A percentile compares a stretch with the other conserved stretches of the same genome.
These are phyloP conservation scores for Cordia subcordata DNA, from an alignment of 257 asterid species.

Conservation along the genomic window DNA sequence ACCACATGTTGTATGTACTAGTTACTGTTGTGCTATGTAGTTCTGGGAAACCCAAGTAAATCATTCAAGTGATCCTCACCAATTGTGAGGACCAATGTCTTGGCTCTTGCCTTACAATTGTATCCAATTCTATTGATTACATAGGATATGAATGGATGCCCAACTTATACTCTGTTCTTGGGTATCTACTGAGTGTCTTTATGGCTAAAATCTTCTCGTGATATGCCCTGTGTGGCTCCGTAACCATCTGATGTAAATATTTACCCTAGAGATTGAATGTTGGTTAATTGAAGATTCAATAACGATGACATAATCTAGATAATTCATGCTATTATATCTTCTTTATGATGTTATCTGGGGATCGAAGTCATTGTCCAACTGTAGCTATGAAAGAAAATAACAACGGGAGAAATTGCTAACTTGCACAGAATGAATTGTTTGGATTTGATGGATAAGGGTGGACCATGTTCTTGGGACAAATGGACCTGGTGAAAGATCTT, in stretches of 20 bases:
- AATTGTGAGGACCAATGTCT: slow-evolving; percentile 14
- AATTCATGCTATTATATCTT: too few species aligned
- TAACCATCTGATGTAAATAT: too few species aligned
- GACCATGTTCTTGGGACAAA: slow-evolving; percentile 30
- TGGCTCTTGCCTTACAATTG: not conserved
- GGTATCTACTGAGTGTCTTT: too few species aligned
- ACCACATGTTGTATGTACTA: slow-evolving; percentile 65
- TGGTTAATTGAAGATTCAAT: too few species aligned
- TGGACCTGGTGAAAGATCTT: slow-evolving; percentile 38
- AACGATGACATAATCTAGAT: too few species aligned
- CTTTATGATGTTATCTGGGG: too few species aligned
- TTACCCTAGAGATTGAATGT: too few species aligned
- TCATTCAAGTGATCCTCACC: slow-evolving; percentile 20
- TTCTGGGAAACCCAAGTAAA: slow-evolving; percentile 4
- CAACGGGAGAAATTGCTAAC: too few species aligned
- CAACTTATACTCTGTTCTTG: not conserved
- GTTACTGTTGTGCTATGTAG: slow-evolving; percentile 28
- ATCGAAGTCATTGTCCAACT: too few species aligned
- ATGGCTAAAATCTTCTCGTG: too few species aligned
- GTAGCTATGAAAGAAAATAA: not conserved
- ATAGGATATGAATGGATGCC: not conserved
- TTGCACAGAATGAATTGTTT: too few species aligned
- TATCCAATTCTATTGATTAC: not conserved
- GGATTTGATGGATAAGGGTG: slow-evolving; percentile 25
- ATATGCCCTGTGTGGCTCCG: too few species aligned